Percentiles rank a stretch among this genome's conserved stretches.
Conservation (phyloP, 257 asterid genomes). For the Nicotiana noctiflora region DNA sequence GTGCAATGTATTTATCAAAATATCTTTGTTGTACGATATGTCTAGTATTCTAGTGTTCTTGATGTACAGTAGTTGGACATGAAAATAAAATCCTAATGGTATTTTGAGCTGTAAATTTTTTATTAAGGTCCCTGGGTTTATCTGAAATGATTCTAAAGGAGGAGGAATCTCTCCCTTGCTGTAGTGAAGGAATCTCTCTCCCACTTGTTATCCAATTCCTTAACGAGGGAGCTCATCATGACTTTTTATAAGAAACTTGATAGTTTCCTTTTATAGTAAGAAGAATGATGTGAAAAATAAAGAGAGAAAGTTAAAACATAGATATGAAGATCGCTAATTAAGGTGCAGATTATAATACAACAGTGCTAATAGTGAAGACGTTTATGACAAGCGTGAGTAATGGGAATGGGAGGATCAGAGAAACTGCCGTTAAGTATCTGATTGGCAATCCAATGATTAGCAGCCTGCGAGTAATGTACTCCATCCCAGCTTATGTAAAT, state of each 20-base stretch:
- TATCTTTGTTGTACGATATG: not conserved
- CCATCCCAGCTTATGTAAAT: slow-evolving; percentile 77
- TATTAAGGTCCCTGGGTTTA: not conserved
- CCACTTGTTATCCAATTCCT: not conserved
- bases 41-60: not conserved
- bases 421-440: slow-evolving; percentile 40
- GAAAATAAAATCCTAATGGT: not conserved
- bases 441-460: slow-evolving; percentile 54
- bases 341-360: not conserved
- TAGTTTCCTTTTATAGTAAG: not conserved
- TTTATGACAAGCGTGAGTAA: slow-evolving; percentile 37
- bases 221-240: not conserved
- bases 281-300: not conserved
- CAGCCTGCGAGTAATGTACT: slow-evolving; percentile 65
- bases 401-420: slow-evolving; percentile 48
- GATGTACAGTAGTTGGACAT: slow-evolving; percentile 2
- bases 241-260: not conserved
- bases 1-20: not conserved
- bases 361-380: not conserved
- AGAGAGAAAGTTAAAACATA: not conserved
- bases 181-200: not conserved
- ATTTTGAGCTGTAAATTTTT: slow-evolving; percentile 1
- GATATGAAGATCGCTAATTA: not conserved
- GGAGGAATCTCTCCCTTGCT: not conserved
- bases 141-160: not conserved